Base-by-base conservation (phyloP, 192 early-diverging fungal species). In the Linnemannia exigua region DNA sequence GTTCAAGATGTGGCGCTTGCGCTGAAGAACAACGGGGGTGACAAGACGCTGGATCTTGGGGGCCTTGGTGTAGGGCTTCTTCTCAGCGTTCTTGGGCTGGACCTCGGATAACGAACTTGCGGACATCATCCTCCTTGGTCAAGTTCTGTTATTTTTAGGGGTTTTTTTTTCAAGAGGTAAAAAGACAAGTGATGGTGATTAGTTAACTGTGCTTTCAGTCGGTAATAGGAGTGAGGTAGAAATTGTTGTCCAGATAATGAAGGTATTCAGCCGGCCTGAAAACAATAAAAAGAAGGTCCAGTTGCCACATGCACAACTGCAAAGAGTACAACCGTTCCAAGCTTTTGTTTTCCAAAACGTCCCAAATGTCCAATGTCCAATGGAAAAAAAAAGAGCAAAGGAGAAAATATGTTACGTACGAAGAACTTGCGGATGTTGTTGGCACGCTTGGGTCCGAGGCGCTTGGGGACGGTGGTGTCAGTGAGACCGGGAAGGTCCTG, bases 21-120 rank as follows among this genome's bases (percentile, higher is more conserved):
- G 96, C 94, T 99, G 98, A 81, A 99, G 93, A 76, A 96, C 97
- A 85, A 96, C 91, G 88, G 98, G 98, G 83, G 98, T 99, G 79
- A 99, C 97, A 81, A 99, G 93, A 84, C 98, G 96, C 92, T 99
- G 98, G 94, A 99, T 99, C 92, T 97, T 97, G 82, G 91, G 91
- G 77, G 91, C 98, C 96, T 99, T 99, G 92, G 97, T 96, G 94
- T 93, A 94, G 76, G 95, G 90, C 95, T 98, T 97, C 93, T 96
- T 97, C 81, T 94, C 96, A 67, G 92, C 90, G 88, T 94, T 93
- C 94, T 96, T 96, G 93, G 93, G 94, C 83, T 93, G 90, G 80
- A 99, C 91, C 90, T 99, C 97, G 97, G 87, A 99, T 98, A 75
- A 99, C 98, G 93, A 96, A 99, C 94, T 99, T 96, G 94, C 97